Evolutionary conservation across 257 asterid genomes (phyloP).

Genomic region (Solanum chmielewskii): DNA sequence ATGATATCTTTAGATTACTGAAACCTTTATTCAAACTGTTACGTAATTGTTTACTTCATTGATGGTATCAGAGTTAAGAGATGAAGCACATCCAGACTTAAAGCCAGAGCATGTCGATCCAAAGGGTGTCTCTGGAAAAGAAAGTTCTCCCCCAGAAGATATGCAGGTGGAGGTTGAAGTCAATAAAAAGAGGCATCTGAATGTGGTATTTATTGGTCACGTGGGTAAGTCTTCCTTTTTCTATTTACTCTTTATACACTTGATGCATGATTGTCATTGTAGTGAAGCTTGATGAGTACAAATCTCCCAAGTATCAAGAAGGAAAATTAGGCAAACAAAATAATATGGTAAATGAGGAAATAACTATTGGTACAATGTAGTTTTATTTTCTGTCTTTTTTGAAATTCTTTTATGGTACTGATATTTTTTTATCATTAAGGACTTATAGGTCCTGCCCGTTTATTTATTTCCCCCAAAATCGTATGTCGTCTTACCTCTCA

Average conservation of each 20-base stretch:
- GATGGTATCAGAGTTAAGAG: background rate
- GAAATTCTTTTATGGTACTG: background rate
- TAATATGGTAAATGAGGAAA: background rate
- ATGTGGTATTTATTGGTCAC: conserved; percentile 95
- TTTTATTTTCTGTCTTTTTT: background rate
- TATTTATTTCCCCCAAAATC: background rate
- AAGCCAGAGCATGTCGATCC: background rate
- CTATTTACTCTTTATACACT: background rate
- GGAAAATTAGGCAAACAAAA: background rate
- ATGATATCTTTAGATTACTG: background rate
- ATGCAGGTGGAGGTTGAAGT: conserved; percentile 19
- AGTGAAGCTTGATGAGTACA: background rate
- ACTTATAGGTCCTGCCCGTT: background rate
- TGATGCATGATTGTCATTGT: background rate
- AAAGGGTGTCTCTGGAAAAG: background rate
- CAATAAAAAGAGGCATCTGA: conserved; percentile 66
- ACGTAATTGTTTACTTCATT: background rate
- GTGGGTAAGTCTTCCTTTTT: conserved; percentile 52
- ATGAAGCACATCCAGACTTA: background rate
- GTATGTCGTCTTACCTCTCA: background rate
- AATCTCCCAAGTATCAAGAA: background rate
- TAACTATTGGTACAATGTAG: background rate
- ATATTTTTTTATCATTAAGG: background rate
- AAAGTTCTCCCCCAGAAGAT: background rate
- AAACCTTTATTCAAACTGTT: background rate